Evolutionary conservation across 129 eudicot genomes (phyloP), one percentile per base, ranked within the genome.

Genomic region (carrot (Daucus carota)): DNA sequence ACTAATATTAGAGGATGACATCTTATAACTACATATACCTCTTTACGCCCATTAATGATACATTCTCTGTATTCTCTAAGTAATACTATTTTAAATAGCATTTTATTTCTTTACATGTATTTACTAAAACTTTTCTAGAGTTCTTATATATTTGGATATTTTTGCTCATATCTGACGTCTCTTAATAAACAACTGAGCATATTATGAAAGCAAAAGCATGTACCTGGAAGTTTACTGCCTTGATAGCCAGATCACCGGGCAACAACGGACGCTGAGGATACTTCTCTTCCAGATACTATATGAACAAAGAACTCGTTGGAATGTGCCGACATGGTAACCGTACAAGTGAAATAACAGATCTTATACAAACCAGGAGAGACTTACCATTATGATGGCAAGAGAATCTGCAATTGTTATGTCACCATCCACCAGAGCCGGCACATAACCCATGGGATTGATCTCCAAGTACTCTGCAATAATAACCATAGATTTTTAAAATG

Each of bases 281-380:
- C 85, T 89, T 93, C 86, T 93, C 98, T 70, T 93, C 98, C 76
- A 93, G 83, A 83, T 90, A 88, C 98, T 93, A 82, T 78, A 86
- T 78, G 57, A 32, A 44, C 29, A 36, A 80, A 77, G 9, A 36
- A 24, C n/a, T 28, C 54, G 31, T 76, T 32, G 34, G 16, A 32
- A 57, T 62, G 43, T 63, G 70, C 42, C 28, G 62, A 46, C 43
- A 77, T 20, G 29, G 47, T 68, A 69, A 57, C 15, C 47, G 22
- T 29, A 36, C 54, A 36, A 44, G 20, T 14, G 60, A 34, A n/a
- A 67, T 59, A 76, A 1, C n/a, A 13, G 2, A 42, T 43, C 40
- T 4, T 43, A 26, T 14, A 43, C 18, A 11, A 36, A 42, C 8
- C 17, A 75, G 24, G 17, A 22, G 52, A 26, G 63, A 74, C 92